Conservation (phyloP, 169 alveolate genomes). For the Babesia caballi region DNA sequence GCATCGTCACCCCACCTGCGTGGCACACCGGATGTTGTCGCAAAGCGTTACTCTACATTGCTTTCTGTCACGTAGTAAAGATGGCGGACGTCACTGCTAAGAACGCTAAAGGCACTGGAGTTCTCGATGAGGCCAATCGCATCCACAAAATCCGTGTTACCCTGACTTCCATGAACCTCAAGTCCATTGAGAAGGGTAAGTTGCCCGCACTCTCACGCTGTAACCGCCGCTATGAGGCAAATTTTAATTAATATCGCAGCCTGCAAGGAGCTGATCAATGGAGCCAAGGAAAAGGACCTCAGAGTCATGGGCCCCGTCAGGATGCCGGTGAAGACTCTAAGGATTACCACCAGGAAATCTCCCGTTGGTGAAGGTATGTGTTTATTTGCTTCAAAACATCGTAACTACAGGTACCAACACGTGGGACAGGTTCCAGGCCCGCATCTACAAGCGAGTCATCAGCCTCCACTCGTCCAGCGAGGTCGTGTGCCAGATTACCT, state of each 20-base stretch:
- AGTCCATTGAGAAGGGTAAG: conserved; percentile 86
- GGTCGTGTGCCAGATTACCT: conserved; percentile 94
- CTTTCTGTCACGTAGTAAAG: no score
- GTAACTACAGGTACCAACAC: conserved; percentile 89
- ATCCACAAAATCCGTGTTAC: conserved; percentile 90
- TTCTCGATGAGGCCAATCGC: conserved; percentile 83
- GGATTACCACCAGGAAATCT: conserved; percentile 93
- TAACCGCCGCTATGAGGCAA: not conserved
- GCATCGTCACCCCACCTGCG: no score
- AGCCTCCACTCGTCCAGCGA: conserved; percentile 95
- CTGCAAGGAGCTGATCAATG: conserved; percentile 89
- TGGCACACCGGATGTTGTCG: no score
- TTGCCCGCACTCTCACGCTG: not conserved
- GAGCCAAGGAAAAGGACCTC: conserved; percentile 91
- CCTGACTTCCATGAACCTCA: conserved; percentile 86
- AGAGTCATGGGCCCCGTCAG: conserved; percentile 95
- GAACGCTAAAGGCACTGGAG: conserved; percentile 75
- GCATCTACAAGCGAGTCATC: conserved; percentile 96
- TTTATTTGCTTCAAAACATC: not conserved
- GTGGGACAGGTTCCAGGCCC: conserved; percentile 96
- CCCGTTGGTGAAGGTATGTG: conserved; percentile 96
- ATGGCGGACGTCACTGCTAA: conserved; percentile 71
- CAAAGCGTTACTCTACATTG: no score
- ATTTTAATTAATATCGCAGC: conserved; percentile 65
- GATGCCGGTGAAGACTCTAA: conserved; percentile 93